Base-by-base conservation (phyloP, 1,139 yeast species). In the Blastobotrys buckinghamii region DNA sequence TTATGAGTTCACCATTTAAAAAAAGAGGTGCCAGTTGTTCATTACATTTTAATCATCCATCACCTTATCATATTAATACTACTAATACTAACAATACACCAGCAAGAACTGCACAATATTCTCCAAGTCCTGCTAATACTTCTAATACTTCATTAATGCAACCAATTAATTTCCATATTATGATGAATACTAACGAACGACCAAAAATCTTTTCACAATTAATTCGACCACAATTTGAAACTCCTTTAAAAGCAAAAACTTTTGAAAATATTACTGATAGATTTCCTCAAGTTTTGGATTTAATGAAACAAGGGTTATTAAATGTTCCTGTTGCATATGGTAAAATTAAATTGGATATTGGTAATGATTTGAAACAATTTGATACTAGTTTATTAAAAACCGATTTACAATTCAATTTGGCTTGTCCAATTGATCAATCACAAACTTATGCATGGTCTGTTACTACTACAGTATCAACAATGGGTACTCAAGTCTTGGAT, bases 221-320 rank as follows among this genome's bases (percentile, higher is more conserved):
- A 32, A 59, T 66, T 44, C 62, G 70, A 4, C 66, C 70, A 8
- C 65, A 63, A 51, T 62, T 63, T 45, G 71, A 67, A 54, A 62
- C 69, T 15, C 70, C 70, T 8, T 47, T 59, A 32, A 57, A 57
- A 37, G 62, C 65, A n/a, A 55, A 61, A 41, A 56, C 57, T 19
- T 54, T 64, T 43, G 54, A 57, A 24, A 54, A 54, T 30, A 52
- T 67, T 29, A 50, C 61, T 27, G 58, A 57, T 27, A 57, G 67
- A 35, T 67, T 65, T 55, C 59, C 66, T 10, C 54, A 55, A 19
- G 59, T 67, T 22, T 50, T 56, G n/a, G 51, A 56, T 17, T 50
- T 62, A 50, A 53, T 57, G 20, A 50, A 50, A 10, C 38, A 53
- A n/a, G 36, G 32, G 26, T 39, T 39, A 29, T 33, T 51, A 46